Conservation (phyloP, 768 basidiomycete genomes). For the Sutorius australiensis region DNA sequence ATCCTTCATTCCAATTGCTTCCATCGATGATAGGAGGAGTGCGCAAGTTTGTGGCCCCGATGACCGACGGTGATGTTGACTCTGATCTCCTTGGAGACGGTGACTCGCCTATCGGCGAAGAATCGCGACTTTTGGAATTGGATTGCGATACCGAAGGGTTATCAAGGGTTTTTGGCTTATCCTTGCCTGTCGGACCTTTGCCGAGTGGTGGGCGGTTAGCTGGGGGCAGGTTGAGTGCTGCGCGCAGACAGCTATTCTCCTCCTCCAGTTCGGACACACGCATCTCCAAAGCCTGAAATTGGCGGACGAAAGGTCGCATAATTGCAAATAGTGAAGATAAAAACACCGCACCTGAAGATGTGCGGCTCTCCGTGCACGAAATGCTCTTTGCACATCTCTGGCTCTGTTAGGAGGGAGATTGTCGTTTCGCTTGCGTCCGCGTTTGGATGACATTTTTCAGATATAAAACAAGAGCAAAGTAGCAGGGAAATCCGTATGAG, state of each 20-base stretch:
- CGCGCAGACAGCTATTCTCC: conserved; percentile 73
- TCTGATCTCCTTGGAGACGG: conserved; percentile 41
- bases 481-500: conserved; percentile 17
- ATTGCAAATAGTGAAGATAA: conserved; percentile 39
- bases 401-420: conserved; percentile 66
- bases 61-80: conserved; percentile 33
- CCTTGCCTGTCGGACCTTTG: conserved; percentile 84
- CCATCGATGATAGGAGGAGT: conserved; percentile 47
- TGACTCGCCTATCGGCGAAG: conserved; percentile 59
- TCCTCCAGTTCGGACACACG: conserved; percentile 80
- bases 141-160: conserved; percentile 30
- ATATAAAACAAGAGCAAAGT: conserved; percentile 5
- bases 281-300: conserved; percentile 68
- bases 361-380: conserved; percentile 83
- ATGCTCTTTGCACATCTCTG: conserved; percentile 85
- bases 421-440: conserved; percentile 75
- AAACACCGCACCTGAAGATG: conserved; percentile 65
- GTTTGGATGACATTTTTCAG: conserved; percentile 72
- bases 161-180: conserved; percentile 62
- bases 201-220: conserved; percentile 70
- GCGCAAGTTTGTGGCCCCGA: conserved; percentile 27
- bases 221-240: conserved; percentile 68
- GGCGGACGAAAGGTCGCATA: conserved; percentile 30
- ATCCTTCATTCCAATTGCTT: conserved; percentile 52
- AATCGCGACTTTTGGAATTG: conserved; percentile 55